These are phyloP conservation scores for Saprolegnia diclina DNA, from an alignment of 352 stramenopile genomes.

Conservation along the genomic window DNA sequence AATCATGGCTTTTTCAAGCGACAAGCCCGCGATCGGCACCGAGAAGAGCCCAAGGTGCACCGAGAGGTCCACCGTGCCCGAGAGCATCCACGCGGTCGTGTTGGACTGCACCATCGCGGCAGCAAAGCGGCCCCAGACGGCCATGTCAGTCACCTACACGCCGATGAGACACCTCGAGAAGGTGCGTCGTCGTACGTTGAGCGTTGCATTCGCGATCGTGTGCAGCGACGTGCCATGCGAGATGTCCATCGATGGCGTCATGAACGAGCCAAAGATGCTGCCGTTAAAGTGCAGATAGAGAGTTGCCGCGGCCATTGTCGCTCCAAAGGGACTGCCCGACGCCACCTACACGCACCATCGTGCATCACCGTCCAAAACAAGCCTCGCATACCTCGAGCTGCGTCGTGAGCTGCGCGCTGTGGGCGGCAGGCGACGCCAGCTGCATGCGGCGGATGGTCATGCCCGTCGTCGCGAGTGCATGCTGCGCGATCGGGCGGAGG, in stretches of 20 bases:
- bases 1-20: slow-evolving; percentile 1
- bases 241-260: slow-evolving; percentile 21
- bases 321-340: slow-evolving; percentile 23
- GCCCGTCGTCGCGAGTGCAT: slow-evolving; percentile 1
- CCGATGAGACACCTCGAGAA: background rate
- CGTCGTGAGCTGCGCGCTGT: slow-evolving; percentile 12
- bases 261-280: slow-evolving; percentile 6
- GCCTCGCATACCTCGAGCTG: slow-evolving; percentile 10
- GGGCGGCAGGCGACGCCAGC: background rate
- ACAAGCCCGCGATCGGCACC: background rate
- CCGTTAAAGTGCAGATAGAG: slow-evolving; percentile 5
- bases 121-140: slow-evolving; percentile 11
- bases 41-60: slow-evolving; percentile 19
- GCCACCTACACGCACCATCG: background rate
- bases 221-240: slow-evolving; percentile 10
- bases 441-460: slow-evolving; percentile 24
- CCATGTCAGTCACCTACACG: slow-evolving; percentile 20
- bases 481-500: slow-evolving; percentile 15
- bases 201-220: slow-evolving; percentile 22
- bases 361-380: background rate
- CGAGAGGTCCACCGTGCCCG: slow-evolving; percentile 8
- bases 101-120: slow-evolving; percentile 18
- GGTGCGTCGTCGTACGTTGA: slow-evolving; percentile 2
- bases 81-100: slow-evolving; percentile 15
- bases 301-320: slow-evolving; percentile 6